phyloP scores from a whole-genome alignment of 768 basidiomycete species.

The Podaxis sp. region DNA sequence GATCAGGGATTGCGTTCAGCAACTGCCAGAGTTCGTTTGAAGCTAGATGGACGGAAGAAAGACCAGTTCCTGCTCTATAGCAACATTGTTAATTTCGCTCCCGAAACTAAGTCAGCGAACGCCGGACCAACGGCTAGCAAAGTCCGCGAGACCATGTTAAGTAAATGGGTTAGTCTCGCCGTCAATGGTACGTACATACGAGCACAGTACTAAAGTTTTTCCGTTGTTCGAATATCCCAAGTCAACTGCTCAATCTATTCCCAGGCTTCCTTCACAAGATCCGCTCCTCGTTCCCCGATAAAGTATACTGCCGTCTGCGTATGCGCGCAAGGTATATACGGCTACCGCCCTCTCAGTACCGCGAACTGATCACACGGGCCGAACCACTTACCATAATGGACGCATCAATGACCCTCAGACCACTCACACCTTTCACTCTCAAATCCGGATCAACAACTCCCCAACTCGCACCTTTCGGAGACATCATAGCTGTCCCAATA shows the following conservation, averaged over 20 bases:
- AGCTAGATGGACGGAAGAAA: not conserved
- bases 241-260: not conserved
- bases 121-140: no score
- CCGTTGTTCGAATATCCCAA: no score
- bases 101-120: no score
- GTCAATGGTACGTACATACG: no score
- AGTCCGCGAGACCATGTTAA: no score
- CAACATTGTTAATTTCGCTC: no score
- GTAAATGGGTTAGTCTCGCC: no score
- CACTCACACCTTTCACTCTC: conserved; percentile 30
- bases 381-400: conserved; percentile 28
- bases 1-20: not conserved
- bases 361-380: not conserved
- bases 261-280: conserved; percentile 4
- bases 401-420: conserved; percentile 37
- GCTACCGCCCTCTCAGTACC: not conserved
- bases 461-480: conserved; percentile 19
- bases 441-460: conserved; percentile 38
- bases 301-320: conserved; percentile 8
- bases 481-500: conserved; percentile 31
- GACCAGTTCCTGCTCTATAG: no score
- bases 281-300: conserved; percentile 7
- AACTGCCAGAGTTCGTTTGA: not conserved
- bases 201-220: no score
- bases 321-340: conserved; percentile 8